phyloP scores from a whole-genome alignment of 768 basidiomycete species.

The Tephrocybe sp. region DNA sequence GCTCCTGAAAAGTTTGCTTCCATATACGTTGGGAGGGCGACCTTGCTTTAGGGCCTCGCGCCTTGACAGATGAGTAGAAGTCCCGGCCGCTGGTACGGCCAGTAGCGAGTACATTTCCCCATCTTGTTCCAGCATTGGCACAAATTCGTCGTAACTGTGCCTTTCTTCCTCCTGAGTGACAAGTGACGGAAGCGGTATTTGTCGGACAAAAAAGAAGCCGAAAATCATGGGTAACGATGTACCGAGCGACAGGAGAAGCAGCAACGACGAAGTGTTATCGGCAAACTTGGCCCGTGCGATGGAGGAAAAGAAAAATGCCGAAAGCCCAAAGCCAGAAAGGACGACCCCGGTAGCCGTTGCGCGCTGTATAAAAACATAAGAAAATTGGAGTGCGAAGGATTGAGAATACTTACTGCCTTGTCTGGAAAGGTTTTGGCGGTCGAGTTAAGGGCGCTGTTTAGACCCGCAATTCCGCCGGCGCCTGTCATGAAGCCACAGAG shows the following conservation, averaged over 20 bases:
- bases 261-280: slow-evolving; percentile 75
- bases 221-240: slow-evolving; percentile 78
- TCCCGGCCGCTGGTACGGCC: too few relatives aligned
- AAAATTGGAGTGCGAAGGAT: too few relatives aligned
- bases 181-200: slow-evolving; percentile 55
- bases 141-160: too few relatives aligned
- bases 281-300: slow-evolving; percentile 71
- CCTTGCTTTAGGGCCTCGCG: slow-evolving; percentile 17
- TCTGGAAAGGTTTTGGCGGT: slow-evolving; percentile 85
- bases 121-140: too few relatives aligned
- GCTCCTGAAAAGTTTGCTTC: slow-evolving; percentile 18
- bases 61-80: slow-evolving; percentile 12
- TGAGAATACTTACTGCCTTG: too few relatives aligned
- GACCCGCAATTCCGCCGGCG: slow-evolving; percentile 70
- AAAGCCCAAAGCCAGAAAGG: slow-evolving; percentile 86
- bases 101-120: too few relatives aligned
- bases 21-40: slow-evolving; percentile 22
- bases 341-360: slow-evolving; percentile 78
- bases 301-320: slow-evolving; percentile 86
- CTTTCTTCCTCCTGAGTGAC: slow-evolving; percentile 20
- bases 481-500: slow-evolving; percentile 74
- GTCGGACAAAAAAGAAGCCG: slow-evolving; percentile 71
- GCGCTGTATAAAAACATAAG: slow-evolving; percentile 41
- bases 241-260: slow-evolving; percentile 74
- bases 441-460: slow-evolving; percentile 69